Percentiles rank a stretch among this genome's conserved stretches.
Conservation (phyloP, 768 basidiomycete species). For the Leccinum aurantiacum region DNA sequence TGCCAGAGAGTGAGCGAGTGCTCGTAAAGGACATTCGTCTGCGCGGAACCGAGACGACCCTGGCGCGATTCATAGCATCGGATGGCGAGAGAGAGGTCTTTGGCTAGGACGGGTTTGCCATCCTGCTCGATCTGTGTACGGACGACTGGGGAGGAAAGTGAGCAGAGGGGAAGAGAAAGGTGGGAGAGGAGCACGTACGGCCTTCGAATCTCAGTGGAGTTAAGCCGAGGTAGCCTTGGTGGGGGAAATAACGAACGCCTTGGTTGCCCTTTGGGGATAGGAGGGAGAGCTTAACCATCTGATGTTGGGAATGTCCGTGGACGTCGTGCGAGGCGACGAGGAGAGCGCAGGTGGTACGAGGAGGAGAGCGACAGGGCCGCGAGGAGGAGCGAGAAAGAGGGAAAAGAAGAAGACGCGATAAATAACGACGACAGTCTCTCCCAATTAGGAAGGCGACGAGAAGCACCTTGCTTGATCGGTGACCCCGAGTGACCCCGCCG, state of each 20-base stretch:
- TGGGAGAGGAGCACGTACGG: constrained; percentile 41
- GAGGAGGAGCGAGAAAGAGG: constrained; percentile 20
- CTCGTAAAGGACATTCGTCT: constrained; percentile 69
- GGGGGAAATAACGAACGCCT: constrained; percentile 69
- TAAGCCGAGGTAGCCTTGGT: constrained; percentile 76
- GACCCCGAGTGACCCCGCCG: constrained; percentile 23
- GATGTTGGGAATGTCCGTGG: constrained; percentile 9
- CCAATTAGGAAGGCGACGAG: constrained; percentile 31
- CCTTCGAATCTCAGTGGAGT: constrained; percentile 80
- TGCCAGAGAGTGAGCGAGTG: constrained; percentile 67
- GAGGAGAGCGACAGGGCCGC: constrained; percentile 13
- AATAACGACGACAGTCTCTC: constrained; percentile 29
- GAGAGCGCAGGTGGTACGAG: constrained; percentile 19
- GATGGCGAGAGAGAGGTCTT: constrained; percentile 68
- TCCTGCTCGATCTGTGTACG: constrained; percentile 71
- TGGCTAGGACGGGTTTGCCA: constrained; percentile 62
- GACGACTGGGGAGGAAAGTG: constrained; percentile 48
- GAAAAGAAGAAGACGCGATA: constrained; percentile 35
- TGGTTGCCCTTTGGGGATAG: constrained; percentile 70
- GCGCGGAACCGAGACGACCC: constrained; percentile 54
- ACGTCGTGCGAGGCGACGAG: constrained; percentile 14
- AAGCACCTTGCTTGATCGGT: constrained; percentile 30
- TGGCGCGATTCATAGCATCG: constrained; percentile 81
- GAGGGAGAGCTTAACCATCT: constrained; percentile 71
- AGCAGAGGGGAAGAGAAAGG: not conserved